Base-by-base conservation (phyloP, 176 grass and related monocot species). In the Cenchrus purpureus region DNA sequence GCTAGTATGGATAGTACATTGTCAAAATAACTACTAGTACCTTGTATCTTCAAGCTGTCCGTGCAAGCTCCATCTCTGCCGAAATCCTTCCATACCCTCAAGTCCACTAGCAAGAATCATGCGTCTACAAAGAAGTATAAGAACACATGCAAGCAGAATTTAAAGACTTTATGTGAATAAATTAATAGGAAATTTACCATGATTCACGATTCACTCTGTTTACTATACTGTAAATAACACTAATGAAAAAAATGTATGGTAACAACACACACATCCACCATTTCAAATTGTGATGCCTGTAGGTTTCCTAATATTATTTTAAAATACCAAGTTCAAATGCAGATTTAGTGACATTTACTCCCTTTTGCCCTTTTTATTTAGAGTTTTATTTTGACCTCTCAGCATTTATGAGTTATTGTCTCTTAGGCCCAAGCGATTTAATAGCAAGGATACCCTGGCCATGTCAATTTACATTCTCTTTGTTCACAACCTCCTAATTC, bases 31-130 rank as follows among this genome's bases (percentile, higher is more conserved):
- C 12, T 90, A 45, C 44, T 46, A 9, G 45, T 46, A 92, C 93
- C 86, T 90, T 34, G 85, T 90, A 81, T 95, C 93, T 34, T 71
- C 88, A 1, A 92, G 82, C 77, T 91, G 90, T 71, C 93, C 93
- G 22, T 95, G 90, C 74, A 95, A 92, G 75, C 93, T 95, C 93
- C 93, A 95, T 83, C 93, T 86, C 82, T 95, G 93, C 65, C 90
- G 78, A 86, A 95, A 95, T 86, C 93, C 93, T 75, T 95, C 93
- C 93, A 95, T 95, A 49, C 93, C 90, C 87, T 63, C 82, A 76
- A 90, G 82, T 83, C 93, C 93, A 88, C 79, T 90, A 73, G 90
- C 90, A 80, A 95, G 90, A 85, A 95, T 95, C 90, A 95, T 83
- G 11, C 82, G 90, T 82, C 93, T 95, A 72, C 50, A 87, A 28